Percentiles rank a stretch among this genome's conserved stretches.
These are phyloP conservation scores for Tanacetum coccineum DNA, from an alignment of 129 eudicot genomes.

Conservation along the genomic window DNA sequence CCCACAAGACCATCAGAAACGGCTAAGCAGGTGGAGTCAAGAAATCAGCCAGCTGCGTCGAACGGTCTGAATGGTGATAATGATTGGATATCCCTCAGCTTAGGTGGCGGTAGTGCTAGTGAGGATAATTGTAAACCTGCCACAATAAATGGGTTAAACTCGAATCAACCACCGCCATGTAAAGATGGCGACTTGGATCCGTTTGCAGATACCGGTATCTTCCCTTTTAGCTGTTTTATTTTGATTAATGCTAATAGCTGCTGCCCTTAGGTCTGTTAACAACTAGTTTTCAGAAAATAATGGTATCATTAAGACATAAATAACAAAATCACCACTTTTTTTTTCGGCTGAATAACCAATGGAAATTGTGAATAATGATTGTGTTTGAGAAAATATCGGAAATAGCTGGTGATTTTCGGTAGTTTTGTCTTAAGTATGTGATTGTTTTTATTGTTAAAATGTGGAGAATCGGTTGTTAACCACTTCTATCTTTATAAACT, in stretches of 20 bases:
- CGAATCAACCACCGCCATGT: conserved; percentile 39
- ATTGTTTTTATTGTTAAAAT: too few relatives aligned
- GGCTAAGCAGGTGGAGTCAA: conserved; percentile 38
- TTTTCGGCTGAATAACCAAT: too few relatives aligned
- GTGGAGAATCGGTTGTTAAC: too few relatives aligned
- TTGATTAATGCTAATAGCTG: too few relatives aligned
- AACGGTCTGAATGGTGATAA: conserved; percentile 54
- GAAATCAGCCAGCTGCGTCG: conserved; percentile 48
- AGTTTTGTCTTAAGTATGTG: too few relatives aligned
- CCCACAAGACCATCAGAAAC: conserved; percentile 70
- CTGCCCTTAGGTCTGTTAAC: too few relatives aligned
- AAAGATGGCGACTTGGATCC: conserved; percentile 47
- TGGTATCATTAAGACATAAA: too few relatives aligned
- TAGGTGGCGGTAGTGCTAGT: conserved; percentile 58
- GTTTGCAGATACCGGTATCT: conserved; percentile 56
- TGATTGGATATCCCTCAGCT: conserved; percentile 90
- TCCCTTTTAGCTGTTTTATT: not conserved
- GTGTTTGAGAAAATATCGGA: too few relatives aligned
- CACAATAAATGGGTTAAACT: conserved; percentile 38
- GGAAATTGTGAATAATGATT: too few relatives aligned
- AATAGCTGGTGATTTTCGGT: too few relatives aligned
- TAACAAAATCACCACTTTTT: too few relatives aligned
- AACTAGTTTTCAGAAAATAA: too few relatives aligned
- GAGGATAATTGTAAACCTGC: conserved; percentile 43
- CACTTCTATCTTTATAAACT: not conserved